phyloP scores from a whole-genome alignment of 116 monocot species.

The Dioscorea cayenensis region DNA sequence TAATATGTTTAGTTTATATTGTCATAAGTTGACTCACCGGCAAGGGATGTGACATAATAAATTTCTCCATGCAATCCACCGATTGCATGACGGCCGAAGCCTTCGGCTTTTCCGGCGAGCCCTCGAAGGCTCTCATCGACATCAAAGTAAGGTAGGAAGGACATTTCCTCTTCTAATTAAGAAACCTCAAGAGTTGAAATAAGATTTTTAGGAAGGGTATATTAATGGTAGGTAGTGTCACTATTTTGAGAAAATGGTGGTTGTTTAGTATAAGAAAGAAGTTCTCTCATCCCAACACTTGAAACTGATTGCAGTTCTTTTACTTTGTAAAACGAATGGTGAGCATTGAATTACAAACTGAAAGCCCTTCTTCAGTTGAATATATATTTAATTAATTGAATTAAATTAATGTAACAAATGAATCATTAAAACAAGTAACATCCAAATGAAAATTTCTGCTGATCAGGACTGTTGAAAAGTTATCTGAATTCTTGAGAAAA shows the following conservation, averaged over 20 bases:
- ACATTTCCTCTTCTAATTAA: background rate
- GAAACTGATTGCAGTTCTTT: background rate
- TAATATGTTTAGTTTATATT: no score
- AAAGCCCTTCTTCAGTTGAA: no score
- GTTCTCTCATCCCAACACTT: background rate
- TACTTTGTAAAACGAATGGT: background rate
- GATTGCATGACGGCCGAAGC: constrained; percentile 71
- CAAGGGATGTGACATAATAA: constrained; percentile 62
- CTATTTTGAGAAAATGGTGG: background rate
- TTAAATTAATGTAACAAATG: no score
- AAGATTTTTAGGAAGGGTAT: background rate
- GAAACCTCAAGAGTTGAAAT: no score
- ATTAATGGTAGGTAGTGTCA: background rate
- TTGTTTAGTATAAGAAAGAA: background rate
- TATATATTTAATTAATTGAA: no score
- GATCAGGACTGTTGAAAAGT: background rate
- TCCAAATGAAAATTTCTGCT: no score
- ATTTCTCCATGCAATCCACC: constrained; percentile 69
- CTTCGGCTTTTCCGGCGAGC: constrained; percentile 79
- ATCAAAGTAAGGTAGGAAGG: background rate
- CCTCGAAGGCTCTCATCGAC: constrained; percentile 22
- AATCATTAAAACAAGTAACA: no score
- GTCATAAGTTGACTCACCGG: constrained; percentile 20
- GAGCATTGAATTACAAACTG: background rate
- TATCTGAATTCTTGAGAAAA: background rate